phyloP scores from a whole-genome alignment of 352 stramenopile species.

The Phytophthora gonapodyides region DNA sequence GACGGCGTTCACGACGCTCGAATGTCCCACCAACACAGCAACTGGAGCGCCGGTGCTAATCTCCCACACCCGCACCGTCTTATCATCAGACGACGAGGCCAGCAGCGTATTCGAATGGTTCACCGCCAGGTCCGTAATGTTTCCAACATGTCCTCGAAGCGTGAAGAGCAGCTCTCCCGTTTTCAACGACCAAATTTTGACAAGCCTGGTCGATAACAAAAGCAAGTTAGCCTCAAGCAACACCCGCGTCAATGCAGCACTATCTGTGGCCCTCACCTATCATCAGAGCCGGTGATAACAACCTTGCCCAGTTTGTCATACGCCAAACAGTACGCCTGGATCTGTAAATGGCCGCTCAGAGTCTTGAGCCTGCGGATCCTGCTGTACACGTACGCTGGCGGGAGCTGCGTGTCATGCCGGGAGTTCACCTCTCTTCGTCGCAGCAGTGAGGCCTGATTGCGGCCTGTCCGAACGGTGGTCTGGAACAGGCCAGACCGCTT shows the following conservation, averaged over 20 bases:
- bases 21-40: constrained; percentile 85
- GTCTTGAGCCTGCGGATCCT: constrained; percentile 82
- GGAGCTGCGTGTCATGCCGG: constrained; percentile 35
- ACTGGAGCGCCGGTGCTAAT: constrained; percentile 82
- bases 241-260: constrained; percentile 2
- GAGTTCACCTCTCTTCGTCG: constrained; percentile 57
- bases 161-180: constrained; percentile 86
- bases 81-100: constrained; percentile 88
- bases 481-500: constrained; percentile 51
- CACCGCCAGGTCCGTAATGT: constrained; percentile 90
- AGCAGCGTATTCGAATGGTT: constrained; percentile 83
- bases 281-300: constrained; percentile 97
- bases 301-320: constrained; percentile 96
- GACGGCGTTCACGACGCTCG: constrained; percentile 85
- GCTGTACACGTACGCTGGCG: constrained; percentile 74
- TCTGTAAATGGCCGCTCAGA: constrained; percentile 93
- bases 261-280: constrained; percentile 60
- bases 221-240: constrained; percentile 9
- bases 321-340: constrained; percentile 95
- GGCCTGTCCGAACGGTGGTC: constrained; percentile 47
- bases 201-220: constrained; percentile 62
- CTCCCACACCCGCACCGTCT: constrained; percentile 90
- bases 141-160: constrained; percentile 84
- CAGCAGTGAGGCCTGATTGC: constrained; percentile 66
- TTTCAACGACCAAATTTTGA: constrained; percentile 96